Evolutionary conservation across 306 rosid genomes (phyloP).

Genomic region (Cicer cuneatum): DNA sequence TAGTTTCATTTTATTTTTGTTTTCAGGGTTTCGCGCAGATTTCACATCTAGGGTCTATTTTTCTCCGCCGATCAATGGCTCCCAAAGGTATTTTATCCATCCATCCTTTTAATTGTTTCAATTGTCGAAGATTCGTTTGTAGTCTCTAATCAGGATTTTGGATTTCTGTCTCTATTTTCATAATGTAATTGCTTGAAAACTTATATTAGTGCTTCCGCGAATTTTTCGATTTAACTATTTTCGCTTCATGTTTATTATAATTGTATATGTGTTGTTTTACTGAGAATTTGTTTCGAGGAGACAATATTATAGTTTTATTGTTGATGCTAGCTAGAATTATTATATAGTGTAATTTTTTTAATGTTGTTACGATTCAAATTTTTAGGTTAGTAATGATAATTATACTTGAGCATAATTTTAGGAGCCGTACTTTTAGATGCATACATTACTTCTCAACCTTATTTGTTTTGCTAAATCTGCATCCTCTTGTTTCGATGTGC

Average conservation of each 20-base stretch:
- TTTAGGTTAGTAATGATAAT: neutral
- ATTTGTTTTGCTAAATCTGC: neutral
- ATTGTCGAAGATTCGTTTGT: neutral
- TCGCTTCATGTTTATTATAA: neutral
- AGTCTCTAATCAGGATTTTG: neutral
- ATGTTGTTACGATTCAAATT: neutral
- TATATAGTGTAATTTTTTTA: neutral
- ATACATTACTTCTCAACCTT: neutral
- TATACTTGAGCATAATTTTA: neutral
- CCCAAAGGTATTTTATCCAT: constrained; percentile 58
- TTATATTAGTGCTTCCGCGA: neutral
- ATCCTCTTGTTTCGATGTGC: neutral
- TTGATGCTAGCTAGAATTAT: neutral
- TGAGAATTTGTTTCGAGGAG: neutral
- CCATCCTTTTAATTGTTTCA: neutral
- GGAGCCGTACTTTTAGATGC: neutral
- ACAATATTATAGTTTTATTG: neutral
- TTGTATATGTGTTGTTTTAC: neutral
- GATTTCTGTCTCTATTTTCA: neutral
- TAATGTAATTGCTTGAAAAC: neutral
- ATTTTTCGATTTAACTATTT: neutral
- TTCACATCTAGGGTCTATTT: constrained; percentile 25
- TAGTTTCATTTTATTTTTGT: neutral
- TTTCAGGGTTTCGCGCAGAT: constrained; percentile 39
- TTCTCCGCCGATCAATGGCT: constrained; percentile 58